A percentile compares a stretch with the other conserved stretches of the same genome.
Evolutionary conservation across 1,284 basidiomycete species (phyloP).

Genomic region (Lignosus rhinocerotis): DNA sequence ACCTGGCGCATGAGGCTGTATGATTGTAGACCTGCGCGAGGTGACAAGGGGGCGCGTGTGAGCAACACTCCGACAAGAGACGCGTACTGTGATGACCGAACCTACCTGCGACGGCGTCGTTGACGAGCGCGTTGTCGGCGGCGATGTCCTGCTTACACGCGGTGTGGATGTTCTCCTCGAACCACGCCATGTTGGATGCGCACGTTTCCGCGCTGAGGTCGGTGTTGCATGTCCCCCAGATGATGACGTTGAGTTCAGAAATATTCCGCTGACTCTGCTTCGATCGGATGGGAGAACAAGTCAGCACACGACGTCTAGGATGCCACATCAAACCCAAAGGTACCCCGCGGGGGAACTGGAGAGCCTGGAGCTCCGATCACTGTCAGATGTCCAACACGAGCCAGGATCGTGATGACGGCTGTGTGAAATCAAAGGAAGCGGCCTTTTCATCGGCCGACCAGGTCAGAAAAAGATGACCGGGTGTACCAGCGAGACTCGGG

Average conservation of each 20-base stretch:
- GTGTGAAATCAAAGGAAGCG: neutral
- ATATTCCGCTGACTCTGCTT: constrained; percentile 64
- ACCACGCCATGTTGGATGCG: constrained; percentile 61
- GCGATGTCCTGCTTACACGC: constrained; percentile 56
- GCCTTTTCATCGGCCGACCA: neutral
- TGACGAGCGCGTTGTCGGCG: constrained; percentile 48
- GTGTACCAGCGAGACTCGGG: neutral
- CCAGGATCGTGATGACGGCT: constrained; percentile 1
- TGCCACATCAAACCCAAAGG: neutral
- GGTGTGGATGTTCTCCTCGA: constrained; percentile 46
- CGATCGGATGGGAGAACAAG: constrained; percentile 5
- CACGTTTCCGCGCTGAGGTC: constrained; percentile 49
- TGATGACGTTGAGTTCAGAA: constrained; percentile 60
- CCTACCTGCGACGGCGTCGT: constrained; percentile 54
- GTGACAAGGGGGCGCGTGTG: neutral
- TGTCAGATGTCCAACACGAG: neutral
- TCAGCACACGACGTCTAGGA: constrained; percentile 4
- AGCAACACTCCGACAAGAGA: neutral
- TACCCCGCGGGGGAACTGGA: constrained; percentile 8
- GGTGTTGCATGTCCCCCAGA: constrained; percentile 81
- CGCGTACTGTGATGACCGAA: neutral
- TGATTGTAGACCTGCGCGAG: constrained; percentile 49
- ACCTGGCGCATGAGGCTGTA: constrained; percentile 58
- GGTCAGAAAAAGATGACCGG: neutral
- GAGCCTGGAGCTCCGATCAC: neutral